These are phyloP conservation scores for Thielaviopsis euricoi DNA, from an alignment of 2,329 filamentous ascomycete genomes.

Conservation along the genomic window DNA sequence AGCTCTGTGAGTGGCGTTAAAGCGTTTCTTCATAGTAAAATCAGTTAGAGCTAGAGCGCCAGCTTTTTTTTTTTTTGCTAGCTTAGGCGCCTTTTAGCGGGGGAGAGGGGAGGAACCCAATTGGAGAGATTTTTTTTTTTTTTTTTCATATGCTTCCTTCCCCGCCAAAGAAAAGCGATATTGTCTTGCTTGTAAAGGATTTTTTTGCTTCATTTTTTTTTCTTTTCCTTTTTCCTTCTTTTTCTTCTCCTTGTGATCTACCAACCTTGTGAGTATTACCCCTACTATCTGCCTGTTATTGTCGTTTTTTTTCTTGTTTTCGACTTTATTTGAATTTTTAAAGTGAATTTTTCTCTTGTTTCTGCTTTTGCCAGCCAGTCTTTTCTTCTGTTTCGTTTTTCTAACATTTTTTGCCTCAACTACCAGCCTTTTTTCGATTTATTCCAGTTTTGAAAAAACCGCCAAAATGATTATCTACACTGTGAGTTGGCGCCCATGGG, in stretches of 20 bases:
- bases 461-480: conserved; percentile 60
- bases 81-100: too few relatives aligned
- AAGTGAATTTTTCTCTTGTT: too few relatives aligned
- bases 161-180: conserved; percentile 3
- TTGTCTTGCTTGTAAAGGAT: not conserved
- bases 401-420: not conserved
- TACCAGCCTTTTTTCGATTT: not conserved
- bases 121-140: too few relatives aligned
- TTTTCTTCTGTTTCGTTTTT: not conserved
- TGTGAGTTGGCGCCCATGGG: conserved; percentile 26
- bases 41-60: too few relatives aligned
- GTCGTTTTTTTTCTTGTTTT: conserved; percentile 6
- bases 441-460: conserved; percentile 16
- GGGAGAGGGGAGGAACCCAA: too few relatives aligned
- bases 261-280: conserved; percentile 7
- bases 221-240: conserved; percentile 14
- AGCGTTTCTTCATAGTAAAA: too few relatives aligned
- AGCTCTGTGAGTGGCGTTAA: too few relatives aligned
- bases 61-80: too few relatives aligned
- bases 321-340: not conserved
- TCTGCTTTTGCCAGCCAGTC: too few relatives aligned
- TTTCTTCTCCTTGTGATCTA: conserved; percentile 13
- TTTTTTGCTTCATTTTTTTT: conserved; percentile 2
- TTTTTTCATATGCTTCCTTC: not conserved
- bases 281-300: not conserved